A percentile compares a stretch with the other conserved stretches of the same genome.
Conservation (phyloP, 139 green algal species). For the Klebsormidium nitens region DNA sequence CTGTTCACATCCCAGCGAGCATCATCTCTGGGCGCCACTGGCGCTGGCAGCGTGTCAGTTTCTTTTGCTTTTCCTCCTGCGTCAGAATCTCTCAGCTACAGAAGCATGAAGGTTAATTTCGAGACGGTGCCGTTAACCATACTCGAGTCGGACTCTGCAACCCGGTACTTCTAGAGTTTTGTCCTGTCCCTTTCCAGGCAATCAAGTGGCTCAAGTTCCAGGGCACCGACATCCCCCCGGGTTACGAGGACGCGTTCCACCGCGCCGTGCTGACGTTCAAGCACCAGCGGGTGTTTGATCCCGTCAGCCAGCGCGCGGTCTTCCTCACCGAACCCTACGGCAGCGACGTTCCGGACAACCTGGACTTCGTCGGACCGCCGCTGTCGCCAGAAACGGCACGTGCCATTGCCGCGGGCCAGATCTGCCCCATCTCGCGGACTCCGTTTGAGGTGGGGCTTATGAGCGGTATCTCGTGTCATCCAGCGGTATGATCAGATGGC, state of each 20-base stretch:
- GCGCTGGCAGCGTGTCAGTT: too few species aligned
- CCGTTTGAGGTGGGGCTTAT: constrained; percentile 38
- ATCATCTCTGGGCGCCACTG: too few species aligned
- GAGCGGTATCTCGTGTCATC: neutral
- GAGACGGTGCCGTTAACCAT: too few species aligned
- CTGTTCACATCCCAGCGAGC: too few species aligned
- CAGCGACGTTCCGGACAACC: constrained; percentile 37
- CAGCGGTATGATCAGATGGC: neutral
- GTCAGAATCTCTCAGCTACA: too few species aligned
- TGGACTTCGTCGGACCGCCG: constrained; percentile 70
- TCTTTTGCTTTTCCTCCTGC: too few species aligned
- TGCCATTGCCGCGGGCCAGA: constrained; percentile 57
- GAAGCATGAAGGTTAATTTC: too few species aligned
- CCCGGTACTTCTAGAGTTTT: too few species aligned
- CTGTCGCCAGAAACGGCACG: constrained; percentile 50
- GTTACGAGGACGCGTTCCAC: constrained; percentile 79
- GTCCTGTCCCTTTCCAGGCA: too few species aligned
- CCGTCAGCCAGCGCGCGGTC: constrained; percentile 33
- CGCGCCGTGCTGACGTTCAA: constrained; percentile 84
- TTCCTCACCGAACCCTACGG: constrained; percentile 62
- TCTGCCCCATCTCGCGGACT: constrained; percentile 54
- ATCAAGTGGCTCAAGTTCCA: constrained; percentile 70
- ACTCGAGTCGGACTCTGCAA: too few species aligned
- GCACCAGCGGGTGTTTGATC: constrained; percentile 84
- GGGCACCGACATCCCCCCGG: constrained; percentile 59